Evolutionary conservation across 2,329 filamentous ascomycete genomes (phyloP).

Genomic region (Paecilomyces sp.): DNA sequence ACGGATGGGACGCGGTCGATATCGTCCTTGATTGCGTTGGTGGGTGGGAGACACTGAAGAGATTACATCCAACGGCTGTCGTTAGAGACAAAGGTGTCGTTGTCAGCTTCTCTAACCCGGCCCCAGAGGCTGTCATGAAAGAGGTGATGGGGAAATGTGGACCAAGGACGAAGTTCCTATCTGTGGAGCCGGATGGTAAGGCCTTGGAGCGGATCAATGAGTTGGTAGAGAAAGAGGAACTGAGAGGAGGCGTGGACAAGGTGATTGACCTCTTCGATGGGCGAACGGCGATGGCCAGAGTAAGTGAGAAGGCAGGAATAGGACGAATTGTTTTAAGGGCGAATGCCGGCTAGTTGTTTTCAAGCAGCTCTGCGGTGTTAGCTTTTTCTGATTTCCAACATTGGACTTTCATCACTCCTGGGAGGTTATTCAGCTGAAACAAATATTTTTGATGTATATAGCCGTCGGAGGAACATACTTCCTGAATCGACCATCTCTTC

Average conservation of each 20-base stretch:
- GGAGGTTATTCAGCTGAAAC: background rate
- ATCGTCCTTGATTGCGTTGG: constrained; percentile 35
- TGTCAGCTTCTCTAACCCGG: constrained; percentile 15
- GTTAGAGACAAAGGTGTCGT: constrained; percentile 27
- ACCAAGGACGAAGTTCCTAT: constrained; percentile 26
- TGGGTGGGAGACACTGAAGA: constrained; percentile 21
- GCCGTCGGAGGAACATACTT: too few species aligned
- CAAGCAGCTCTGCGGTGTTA: background rate
- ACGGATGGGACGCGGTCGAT: constrained; percentile 29
- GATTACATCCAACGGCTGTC: constrained; percentile 24
- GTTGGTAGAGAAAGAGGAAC: constrained; percentile 26
- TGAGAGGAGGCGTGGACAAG: constrained; percentile 25
- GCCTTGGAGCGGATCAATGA: constrained; percentile 26
- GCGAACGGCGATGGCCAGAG: constrained; percentile 22
- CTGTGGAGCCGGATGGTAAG: constrained; percentile 27
- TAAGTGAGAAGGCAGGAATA: constrained; percentile 5
- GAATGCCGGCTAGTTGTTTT: constrained; percentile 2
- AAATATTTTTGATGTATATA: background rate
- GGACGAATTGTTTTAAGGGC: constrained; percentile 8
- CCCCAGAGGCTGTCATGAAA: constrained; percentile 2
- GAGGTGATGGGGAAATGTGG: constrained; percentile 13
- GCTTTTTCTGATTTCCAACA: background rate
- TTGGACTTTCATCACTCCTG: background rate
- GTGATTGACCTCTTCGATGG: constrained; percentile 28
- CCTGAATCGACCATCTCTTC: too few species aligned